phyloP scores from a whole-genome alignment of 2,329 filamentous ascomycete genomes.

The Botrytis paeoniae region DNA sequence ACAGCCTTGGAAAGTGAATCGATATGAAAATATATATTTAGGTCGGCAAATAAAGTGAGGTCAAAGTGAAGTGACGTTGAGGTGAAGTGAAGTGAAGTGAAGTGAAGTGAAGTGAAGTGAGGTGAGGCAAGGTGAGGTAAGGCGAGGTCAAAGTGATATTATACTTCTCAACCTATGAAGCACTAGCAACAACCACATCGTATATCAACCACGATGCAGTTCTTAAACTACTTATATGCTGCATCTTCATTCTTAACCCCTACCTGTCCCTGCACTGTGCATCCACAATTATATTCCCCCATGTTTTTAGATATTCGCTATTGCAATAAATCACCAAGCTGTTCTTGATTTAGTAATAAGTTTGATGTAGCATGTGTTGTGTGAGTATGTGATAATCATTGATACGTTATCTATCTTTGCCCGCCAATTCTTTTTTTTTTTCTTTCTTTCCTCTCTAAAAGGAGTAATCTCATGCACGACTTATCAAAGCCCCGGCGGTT shows the following conservation, averaged over 20 bases:
- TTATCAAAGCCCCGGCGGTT: not conserved
- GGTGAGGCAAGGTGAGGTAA: not conserved
- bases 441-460: not conserved
- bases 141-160: not conserved
- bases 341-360: not conserved
- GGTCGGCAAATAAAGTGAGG: not conserved
- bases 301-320: not conserved
- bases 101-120: not conserved
- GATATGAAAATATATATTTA: too few species aligned
- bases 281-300: not conserved
- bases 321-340: not conserved
- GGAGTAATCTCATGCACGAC: not conserved
- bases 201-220: not conserved
- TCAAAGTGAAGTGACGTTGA: not conserved
- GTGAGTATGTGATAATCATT: not conserved
- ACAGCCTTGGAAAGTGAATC: not conserved
- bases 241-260: not conserved
- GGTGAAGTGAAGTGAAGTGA: not conserved
- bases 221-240: not conserved
- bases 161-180: not conserved
- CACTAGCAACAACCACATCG: not conserved
- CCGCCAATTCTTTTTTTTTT: not conserved
- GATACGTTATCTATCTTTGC: slow-evolving; percentile 2
- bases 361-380: not conserved
- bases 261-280: not conserved